Evolutionary conservation across 257 asterid genomes (phyloP).

Genomic region (Solanum infundibuliforme): DNA sequence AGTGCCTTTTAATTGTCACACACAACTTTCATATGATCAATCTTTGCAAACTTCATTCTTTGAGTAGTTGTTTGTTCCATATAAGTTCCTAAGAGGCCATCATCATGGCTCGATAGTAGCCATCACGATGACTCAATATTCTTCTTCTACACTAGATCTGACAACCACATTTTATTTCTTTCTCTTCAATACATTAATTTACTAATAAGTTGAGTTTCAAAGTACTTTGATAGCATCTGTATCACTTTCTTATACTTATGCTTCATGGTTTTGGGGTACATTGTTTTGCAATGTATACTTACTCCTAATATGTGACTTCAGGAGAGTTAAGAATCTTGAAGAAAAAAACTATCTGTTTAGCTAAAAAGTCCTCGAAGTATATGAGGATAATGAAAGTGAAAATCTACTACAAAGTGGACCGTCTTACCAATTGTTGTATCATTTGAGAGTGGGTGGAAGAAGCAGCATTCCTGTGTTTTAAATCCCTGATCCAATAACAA

Average conservation of each 20-base stretch:
- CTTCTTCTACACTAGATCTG: neutral
- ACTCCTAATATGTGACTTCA: neutral
- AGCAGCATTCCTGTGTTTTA: constrained; percentile 47
- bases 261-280: neutral
- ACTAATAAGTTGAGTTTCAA: neutral
- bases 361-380: neutral
- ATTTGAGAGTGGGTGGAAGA: constrained; percentile 92
- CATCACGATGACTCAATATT: neutral
- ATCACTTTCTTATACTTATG: neutral
- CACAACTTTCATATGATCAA: neutral
- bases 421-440: constrained; percentile 68
- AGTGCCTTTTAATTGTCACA: neutral
- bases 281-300: neutral
- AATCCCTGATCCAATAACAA: constrained; percentile 80
- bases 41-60: neutral
- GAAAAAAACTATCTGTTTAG: neutral
- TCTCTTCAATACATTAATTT: neutral
- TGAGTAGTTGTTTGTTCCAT: neutral
- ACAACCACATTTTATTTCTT: neutral
- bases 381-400: neutral
- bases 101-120: neutral
- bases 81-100: neutral
- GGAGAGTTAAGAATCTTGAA: neutral
- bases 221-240: neutral
- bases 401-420: neutral